phyloP scores from a whole-genome alignment of 2,329 filamentous ascomycete genomes.

The Bipolaris victoriae region DNA sequence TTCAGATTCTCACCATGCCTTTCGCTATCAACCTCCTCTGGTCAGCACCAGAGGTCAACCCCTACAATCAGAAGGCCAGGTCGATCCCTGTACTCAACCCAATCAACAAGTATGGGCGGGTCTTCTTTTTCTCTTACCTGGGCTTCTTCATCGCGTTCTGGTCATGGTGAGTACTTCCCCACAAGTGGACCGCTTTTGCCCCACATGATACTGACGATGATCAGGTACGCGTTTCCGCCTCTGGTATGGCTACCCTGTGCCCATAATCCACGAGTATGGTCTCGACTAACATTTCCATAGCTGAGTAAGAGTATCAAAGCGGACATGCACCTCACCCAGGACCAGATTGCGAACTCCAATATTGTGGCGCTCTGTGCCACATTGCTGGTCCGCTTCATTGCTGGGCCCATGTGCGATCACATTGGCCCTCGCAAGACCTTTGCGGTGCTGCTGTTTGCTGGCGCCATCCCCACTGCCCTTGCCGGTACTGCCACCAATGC shows the following conservation, averaged over 20 bases:
- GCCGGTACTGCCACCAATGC: conserved; percentile 76
- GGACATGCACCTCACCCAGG: conserved; percentile 73
- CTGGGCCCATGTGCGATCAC: conserved; percentile 83
- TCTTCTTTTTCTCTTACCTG: conserved; percentile 89
- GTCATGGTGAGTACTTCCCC: conserved; percentile 64
- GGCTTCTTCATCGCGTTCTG: conserved; percentile 88
- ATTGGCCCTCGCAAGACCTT: conserved; percentile 84
- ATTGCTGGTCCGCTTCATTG: conserved; percentile 75
- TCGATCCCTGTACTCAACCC: conserved; percentile 81
- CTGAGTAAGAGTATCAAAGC: conserved; percentile 70
- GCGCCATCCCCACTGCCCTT: conserved; percentile 80
- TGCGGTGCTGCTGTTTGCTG: conserved; percentile 75
- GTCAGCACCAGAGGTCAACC: conserved; percentile 74
- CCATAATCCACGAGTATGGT: conserved; percentile 8
- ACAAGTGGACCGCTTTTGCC: conserved; percentile 3
- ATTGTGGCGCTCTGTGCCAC: conserved; percentile 72
- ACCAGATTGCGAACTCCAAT: conserved; percentile 85
- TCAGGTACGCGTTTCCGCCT: conserved; percentile 86
- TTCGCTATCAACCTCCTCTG: conserved; percentile 45
- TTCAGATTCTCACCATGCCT: conserved; percentile 35
- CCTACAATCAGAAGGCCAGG: conserved; percentile 80
- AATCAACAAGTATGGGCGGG: conserved; percentile 78
- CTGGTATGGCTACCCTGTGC: conserved; percentile 58
- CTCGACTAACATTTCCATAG: conserved; percentile 53
- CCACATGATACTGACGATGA: conserved; percentile 28